Conservation (phyloP, 2,329 filamentous ascomycete species). For the Daldinia eschscholtzii region DNA sequence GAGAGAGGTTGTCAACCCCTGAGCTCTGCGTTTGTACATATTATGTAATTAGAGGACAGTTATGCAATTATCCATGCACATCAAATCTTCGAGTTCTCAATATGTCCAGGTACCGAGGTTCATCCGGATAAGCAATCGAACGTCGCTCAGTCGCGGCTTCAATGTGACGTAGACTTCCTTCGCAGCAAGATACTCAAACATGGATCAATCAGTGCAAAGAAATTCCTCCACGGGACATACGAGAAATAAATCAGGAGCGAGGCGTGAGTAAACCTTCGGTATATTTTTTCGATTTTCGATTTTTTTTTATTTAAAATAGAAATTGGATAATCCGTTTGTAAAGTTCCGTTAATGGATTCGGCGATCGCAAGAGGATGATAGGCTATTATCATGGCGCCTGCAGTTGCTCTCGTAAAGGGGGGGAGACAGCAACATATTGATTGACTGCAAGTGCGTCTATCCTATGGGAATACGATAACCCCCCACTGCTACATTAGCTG, state of each 20-base stretch:
- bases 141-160: slow-evolving; percentile 13
- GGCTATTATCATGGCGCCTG: slow-evolving; percentile 3
- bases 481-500: slow-evolving; percentile 16
- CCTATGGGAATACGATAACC: slow-evolving; percentile 25
- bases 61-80: background rate
- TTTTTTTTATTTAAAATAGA: background rate
- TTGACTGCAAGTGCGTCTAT: slow-evolving; percentile 19
- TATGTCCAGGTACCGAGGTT: background rate
- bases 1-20: background rate
- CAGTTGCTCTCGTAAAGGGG: slow-evolving; percentile 3
- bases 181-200: slow-evolving; percentile 13
- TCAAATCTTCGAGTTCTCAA: background rate
- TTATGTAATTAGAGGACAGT: background rate
- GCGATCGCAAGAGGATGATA: slow-evolving; percentile 8
- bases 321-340: background rate
- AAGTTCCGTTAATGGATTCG: background rate
- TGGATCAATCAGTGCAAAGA: slow-evolving; percentile 43
- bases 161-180: slow-evolving; percentile 19
- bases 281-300: slow-evolving; percentile 2
- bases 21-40: background rate
- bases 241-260: slow-evolving; percentile 50
- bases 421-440: slow-evolving; percentile 6
- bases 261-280: slow-evolving; percentile 42
- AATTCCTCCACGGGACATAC: slow-evolving; percentile 44
- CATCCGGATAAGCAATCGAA: slow-evolving; percentile 5